Percentiles rank a stretch among this genome's conserved stretches.
Conservation (phyloP, 2,329 filamentous ascomycete species). For the Pseudogymnoascus sp. region DNA sequence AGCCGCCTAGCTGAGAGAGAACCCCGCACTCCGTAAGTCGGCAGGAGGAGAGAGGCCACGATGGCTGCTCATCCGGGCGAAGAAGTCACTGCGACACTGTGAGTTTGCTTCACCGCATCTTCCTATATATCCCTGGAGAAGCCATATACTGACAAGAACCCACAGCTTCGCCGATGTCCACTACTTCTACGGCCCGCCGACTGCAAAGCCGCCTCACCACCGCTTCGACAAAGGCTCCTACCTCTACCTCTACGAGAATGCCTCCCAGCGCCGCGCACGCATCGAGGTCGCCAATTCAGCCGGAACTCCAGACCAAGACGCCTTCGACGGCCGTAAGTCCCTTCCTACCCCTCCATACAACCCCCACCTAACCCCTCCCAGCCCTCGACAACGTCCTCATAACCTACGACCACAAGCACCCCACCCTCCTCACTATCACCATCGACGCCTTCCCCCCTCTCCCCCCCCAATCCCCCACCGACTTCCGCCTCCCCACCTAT, state of each 20-base stretch:
- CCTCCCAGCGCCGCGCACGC: constrained; percentile 55
- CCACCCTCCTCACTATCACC: constrained; percentile 58
- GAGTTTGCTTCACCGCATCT: constrained; percentile 24
- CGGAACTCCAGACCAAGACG: constrained; percentile 68
- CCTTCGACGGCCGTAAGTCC: constrained; percentile 64
- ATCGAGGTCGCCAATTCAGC: constrained; percentile 69
- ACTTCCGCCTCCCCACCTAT: constrained; percentile 69
- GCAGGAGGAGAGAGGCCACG: background rate
- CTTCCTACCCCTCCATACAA: background rate
- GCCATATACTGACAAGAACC: background rate
- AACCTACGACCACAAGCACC: constrained; percentile 65
- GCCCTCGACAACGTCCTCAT: constrained; percentile 58
- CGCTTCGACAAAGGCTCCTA: constrained; percentile 74
- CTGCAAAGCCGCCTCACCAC: constrained; percentile 62
- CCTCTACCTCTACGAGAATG: constrained; percentile 70
- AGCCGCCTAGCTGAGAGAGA: background rate
- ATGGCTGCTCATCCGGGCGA: constrained; percentile 42
- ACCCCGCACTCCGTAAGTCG: background rate
- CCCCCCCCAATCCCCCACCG: constrained; percentile 33
- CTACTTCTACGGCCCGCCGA: constrained; percentile 66
- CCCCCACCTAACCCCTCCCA: constrained; percentile 27
- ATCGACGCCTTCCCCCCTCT: constrained; percentile 39
- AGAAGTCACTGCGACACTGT: constrained; percentile 44
- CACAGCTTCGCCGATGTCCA: constrained; percentile 67
- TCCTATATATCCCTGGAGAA: background rate